Percentiles rank a stretch among this genome's conserved stretches.
These are phyloP conservation scores for Clonostachys rhizophaga DNA, from an alignment of 2,329 filamentous ascomycete species.

Conservation along the genomic window DNA sequence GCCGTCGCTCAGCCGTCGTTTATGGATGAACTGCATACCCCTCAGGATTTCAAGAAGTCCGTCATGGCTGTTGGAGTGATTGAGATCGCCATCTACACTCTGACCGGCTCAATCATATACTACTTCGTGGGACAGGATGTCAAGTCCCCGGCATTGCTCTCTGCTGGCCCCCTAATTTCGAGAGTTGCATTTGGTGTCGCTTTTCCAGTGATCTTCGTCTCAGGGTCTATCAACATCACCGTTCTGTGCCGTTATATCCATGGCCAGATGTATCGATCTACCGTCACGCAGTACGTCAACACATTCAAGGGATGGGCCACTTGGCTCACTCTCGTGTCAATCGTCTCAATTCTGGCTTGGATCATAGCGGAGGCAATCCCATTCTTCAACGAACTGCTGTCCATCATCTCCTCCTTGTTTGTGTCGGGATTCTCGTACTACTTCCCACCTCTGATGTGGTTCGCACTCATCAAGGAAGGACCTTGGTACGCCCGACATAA, in stretches of 20 bases:
- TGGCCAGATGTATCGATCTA: constrained; percentile 34
- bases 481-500: constrained; percentile 20
- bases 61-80: constrained; percentile 57
- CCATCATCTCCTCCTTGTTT: constrained; percentile 44
- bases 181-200: constrained; percentile 69
- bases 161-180: constrained; percentile 51
- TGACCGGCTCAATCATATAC: constrained; percentile 65
- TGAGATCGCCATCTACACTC: constrained; percentile 61
- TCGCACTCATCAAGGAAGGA: constrained; percentile 28
- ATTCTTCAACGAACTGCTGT: constrained; percentile 66
- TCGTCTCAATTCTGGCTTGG: constrained; percentile 61
- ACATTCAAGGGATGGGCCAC: constrained; percentile 39
- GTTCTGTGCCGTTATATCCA: constrained; percentile 41
- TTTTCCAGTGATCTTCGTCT: constrained; percentile 69
- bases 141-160: constrained; percentile 62
- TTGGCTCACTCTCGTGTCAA: constrained; percentile 55
- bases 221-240: constrained; percentile 63
- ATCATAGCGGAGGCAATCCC: constrained; percentile 70
- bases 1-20: constrained; percentile 47
- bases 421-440: constrained; percentile 39
- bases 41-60: constrained; percentile 42
- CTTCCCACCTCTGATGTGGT: constrained; percentile 35
- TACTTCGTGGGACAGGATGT: constrained; percentile 62
- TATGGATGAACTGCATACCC: constrained; percentile 46
- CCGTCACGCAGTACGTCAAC: constrained; percentile 39